These are phyloP conservation scores for Przewalskia tangutica DNA, from an alignment of 257 asterid species.

Conservation along the genomic window DNA sequence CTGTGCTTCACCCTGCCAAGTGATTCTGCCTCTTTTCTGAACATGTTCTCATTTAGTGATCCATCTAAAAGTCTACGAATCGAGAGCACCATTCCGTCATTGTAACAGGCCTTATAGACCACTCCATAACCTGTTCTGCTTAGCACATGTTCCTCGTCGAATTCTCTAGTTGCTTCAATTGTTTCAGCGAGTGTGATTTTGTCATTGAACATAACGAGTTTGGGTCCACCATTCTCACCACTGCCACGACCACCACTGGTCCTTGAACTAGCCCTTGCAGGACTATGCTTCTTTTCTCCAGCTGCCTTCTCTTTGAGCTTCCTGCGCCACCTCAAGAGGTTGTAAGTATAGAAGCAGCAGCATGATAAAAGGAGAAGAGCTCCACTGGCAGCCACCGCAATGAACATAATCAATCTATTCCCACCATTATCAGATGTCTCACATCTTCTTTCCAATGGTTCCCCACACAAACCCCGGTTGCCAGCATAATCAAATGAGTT, in stretches of 20 bases:
- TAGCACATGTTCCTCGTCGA: slow-evolving; percentile 63
- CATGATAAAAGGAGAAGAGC: slow-evolving; percentile 46
- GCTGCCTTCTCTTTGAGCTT: slow-evolving; percentile 36
- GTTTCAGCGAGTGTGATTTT: slow-evolving; percentile 63
- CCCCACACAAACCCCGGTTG: slow-evolving; percentile 52
- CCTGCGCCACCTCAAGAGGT: slow-evolving; percentile 63
- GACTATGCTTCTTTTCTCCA: slow-evolving; percentile 58
- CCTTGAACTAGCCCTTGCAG: slow-evolving; percentile 54
- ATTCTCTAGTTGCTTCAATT: slow-evolving; percentile 54
- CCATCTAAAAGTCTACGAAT: slow-evolving; percentile 43
- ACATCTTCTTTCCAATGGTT: slow-evolving; percentile 43
- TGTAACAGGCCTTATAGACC: slow-evolving; percentile 54
- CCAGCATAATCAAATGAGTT: slow-evolving; percentile 34
- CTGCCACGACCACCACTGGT: slow-evolving; percentile 63
- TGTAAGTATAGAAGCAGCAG: slow-evolving; percentile 61
- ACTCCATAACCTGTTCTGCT: slow-evolving; percentile 51
- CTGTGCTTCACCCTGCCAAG: slow-evolving; percentile 61
- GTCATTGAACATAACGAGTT: slow-evolving; percentile 61
- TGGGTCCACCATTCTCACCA: slow-evolving; percentile 51
- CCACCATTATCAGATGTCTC: slow-evolving; percentile 18
- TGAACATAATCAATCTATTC: slow-evolving; percentile 44
- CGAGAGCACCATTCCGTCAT: slow-evolving; percentile 70
- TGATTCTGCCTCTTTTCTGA: slow-evolving; percentile 58
- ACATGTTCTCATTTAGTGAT: slow-evolving; percentile 33
- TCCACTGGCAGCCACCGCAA: slow-evolving; percentile 61